Evolutionary conservation across 163 green algal genomes (phyloP).

Genomic region (Scenedesmus sp.): DNA sequence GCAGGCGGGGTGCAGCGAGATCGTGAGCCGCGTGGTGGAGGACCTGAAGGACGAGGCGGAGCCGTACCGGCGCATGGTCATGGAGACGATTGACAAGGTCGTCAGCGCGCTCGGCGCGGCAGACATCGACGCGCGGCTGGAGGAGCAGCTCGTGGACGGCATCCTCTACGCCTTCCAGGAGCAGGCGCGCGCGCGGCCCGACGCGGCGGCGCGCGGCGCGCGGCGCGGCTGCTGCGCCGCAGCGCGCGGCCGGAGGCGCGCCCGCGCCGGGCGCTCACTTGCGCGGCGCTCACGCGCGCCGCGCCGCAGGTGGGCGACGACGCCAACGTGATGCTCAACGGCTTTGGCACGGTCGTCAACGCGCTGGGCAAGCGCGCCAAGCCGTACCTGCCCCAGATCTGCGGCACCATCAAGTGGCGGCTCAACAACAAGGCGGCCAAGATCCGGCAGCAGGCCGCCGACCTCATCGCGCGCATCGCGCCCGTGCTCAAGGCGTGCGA

Average conservation of each 20-base stretch:
- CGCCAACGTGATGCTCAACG: slow-evolving; percentile 96
- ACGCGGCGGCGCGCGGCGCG: neutral
- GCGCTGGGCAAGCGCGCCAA: slow-evolving; percentile 90
- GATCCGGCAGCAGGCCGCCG: slow-evolving; percentile 95
- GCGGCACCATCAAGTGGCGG: slow-evolving; percentile 99
- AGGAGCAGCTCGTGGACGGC: slow-evolving; percentile 98
- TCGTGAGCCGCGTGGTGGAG: slow-evolving; percentile 95
- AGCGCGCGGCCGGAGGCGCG: neutral
- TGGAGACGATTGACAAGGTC: slow-evolving; percentile 93
- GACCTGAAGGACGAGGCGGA: slow-evolving; percentile 99
- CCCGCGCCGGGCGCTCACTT: neutral
- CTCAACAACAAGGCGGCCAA: slow-evolving; percentile 99
- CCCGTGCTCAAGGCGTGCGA: slow-evolving; percentile 94
- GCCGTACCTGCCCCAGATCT: slow-evolving; percentile 99
- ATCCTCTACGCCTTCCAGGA: slow-evolving; percentile 99
- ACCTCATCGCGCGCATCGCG: slow-evolving; percentile 95
- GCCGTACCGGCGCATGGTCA: slow-evolving; percentile 91
- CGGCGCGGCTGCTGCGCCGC: no score
- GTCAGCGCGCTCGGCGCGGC: slow-evolving; percentile 85
- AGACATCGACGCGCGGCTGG: slow-evolving; percentile 94
- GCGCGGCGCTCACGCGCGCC: neutral
- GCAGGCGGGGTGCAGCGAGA: slow-evolving; percentile 87
- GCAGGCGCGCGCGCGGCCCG: slow-evolving; percentile 67
- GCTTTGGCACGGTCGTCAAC: slow-evolving; percentile 97
- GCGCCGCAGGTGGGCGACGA: slow-evolving; percentile 81